phyloP scores from a whole-genome alignment of 208 protist genomes.

The Crithidia brevicula region DNA sequence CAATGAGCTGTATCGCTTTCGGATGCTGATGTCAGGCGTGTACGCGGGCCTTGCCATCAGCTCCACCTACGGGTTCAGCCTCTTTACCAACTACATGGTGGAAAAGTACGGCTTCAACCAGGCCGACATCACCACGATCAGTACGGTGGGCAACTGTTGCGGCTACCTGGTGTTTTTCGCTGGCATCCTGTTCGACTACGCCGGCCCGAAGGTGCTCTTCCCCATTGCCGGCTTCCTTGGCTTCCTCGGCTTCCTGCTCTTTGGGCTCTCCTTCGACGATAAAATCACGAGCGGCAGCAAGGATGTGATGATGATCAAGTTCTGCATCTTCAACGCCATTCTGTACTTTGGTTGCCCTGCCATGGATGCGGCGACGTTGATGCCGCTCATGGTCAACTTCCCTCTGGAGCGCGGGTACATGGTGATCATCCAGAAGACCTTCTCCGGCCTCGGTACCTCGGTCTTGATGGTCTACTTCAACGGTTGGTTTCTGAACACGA shows the following conservation, averaged over 20 bases:
- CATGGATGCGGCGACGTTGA: slow-evolving; percentile 68
- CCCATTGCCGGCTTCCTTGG: slow-evolving; percentile 41
- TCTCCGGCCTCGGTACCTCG: slow-evolving; percentile 76
- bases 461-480: slow-evolving; percentile 84
- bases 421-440: slow-evolving; percentile 84
- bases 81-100: slow-evolving; percentile 66
- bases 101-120: slow-evolving; percentile 67
- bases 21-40: slow-evolving; percentile 77
- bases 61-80: slow-evolving; percentile 77
- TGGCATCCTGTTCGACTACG: slow-evolving; percentile 78
- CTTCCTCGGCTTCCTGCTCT: slow-evolving; percentile 66
- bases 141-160: slow-evolving; percentile 73
- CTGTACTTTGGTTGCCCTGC: slow-evolving; percentile 62
- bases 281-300: slow-evolving; percentile 44
- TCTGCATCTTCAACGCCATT: slow-evolving; percentile 73
- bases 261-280: slow-evolving; percentile 68
- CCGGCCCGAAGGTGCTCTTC: slow-evolving; percentile 61
- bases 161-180: slow-evolving; percentile 65
- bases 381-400: slow-evolving; percentile 87
- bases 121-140: slow-evolving; percentile 83
- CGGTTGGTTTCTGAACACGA: slow-evolving; percentile 57
- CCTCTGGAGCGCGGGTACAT: slow-evolving; percentile 75
- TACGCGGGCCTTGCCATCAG: slow-evolving; percentile 68
- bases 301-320: slow-evolving; percentile 47
- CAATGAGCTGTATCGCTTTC: slow-evolving; percentile 70